Conservation (phyloP, 1,139 yeast species). For the Geotrichum phurueaensis region DNA sequence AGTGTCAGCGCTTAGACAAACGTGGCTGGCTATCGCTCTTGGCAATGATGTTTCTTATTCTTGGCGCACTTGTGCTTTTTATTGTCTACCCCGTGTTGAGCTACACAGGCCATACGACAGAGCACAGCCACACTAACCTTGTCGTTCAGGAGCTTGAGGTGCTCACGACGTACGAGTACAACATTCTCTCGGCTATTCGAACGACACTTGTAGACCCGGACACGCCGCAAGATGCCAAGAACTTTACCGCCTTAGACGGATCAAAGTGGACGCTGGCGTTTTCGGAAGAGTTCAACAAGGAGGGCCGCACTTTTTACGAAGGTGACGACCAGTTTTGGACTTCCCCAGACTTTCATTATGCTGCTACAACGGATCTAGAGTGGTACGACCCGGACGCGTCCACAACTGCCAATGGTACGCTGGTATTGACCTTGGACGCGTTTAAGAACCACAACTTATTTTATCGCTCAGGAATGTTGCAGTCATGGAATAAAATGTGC, state of each 20-base stretch:
- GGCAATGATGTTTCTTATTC: conserved; percentile 51
- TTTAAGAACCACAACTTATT: conserved; percentile 61
- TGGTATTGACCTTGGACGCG: conserved; percentile 66
- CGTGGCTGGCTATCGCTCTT: conserved; percentile 37
- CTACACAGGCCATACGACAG: conserved; percentile 54
- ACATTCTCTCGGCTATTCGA: conserved; percentile 56
- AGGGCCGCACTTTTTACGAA: conserved; percentile 74
- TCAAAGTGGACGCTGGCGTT: conserved; percentile 66
- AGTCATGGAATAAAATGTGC: conserved; percentile 78
- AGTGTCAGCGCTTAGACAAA: conserved; percentile 45
- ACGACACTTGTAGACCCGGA: conserved; percentile 66
- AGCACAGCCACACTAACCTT: conserved; percentile 15
- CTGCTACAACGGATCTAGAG: conserved; percentile 75
- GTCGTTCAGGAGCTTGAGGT: conserved; percentile 32
- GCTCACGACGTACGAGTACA: conserved; percentile 55
- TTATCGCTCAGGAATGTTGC: conserved; percentile 81
- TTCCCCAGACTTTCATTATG: conserved; percentile 70
- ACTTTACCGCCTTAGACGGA: conserved; percentile 48
- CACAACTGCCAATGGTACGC: conserved; percentile 60
- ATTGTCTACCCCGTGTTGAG: conserved; percentile 70
- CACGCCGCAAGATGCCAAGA: conserved; percentile 55
- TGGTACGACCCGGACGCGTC: conserved; percentile 87
- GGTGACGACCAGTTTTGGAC: conserved; percentile 84
- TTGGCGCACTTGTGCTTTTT: conserved; percentile 62
- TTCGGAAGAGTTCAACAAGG: conserved; percentile 77